Evolutionary conservation across 176 grass and related monocot species (phyloP).

Genomic region (Carex kokanica): DNA sequence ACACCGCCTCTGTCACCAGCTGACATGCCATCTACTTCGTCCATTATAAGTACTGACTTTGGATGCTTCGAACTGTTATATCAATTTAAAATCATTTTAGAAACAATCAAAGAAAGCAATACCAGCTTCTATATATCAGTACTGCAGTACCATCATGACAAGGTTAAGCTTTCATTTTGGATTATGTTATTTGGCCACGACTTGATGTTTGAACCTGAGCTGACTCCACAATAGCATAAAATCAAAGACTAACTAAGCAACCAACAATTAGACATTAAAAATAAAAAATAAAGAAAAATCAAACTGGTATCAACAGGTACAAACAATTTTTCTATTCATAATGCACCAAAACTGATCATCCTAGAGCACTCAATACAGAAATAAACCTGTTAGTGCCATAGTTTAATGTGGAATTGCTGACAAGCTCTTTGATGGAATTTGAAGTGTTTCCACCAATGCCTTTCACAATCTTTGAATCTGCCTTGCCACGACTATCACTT

Average conservation of each 20-base stretch:
- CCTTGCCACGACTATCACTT: conserved; percentile 97
- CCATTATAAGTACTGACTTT: conserved; percentile 96
- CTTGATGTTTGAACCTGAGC: background rate
- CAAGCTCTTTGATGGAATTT: conserved; percentile 98
- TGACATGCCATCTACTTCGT: conserved; percentile 99
- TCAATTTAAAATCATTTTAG: conserved; percentile 5
- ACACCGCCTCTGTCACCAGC: conserved; percentile 99
- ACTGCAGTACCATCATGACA: background rate
- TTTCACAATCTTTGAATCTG: conserved; percentile 92
- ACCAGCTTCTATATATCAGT: background rate
- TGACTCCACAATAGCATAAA: background rate
- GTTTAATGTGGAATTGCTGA: conserved; percentile 71
- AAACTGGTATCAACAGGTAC: background rate
- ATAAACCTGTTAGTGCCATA: conserved; percentile 61
- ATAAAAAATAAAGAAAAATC: background rate
- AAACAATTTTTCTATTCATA: background rate
- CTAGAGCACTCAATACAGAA: conserved; percentile 5
- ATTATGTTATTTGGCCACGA: conserved; percentile 1
- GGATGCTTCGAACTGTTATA: conserved; percentile 35
- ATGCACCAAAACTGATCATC: background rate
- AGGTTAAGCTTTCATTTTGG: background rate
- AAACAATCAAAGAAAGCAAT: background rate
- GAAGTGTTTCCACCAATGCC: conserved; percentile 86
- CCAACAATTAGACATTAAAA: background rate
- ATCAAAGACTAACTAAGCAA: conserved; percentile 21